phyloP scores from a whole-genome alignment of 148 eudicot species.

The Cornus suecica region DNA sequence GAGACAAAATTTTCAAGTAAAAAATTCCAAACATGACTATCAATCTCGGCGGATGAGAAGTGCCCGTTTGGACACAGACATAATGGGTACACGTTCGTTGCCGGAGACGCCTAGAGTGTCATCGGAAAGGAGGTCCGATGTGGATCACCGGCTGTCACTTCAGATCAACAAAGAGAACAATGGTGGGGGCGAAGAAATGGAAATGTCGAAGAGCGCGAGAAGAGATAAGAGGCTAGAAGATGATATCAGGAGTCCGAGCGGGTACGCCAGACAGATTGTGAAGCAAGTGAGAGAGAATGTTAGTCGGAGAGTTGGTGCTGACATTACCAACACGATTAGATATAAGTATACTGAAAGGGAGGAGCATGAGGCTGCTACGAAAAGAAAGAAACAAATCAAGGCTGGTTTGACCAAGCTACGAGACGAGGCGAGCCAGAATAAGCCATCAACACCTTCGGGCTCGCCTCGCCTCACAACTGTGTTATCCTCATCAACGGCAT shows the following conservation, averaged over 20 bases:
- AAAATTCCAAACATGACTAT: not conserved
- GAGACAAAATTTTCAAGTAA: not conserved
- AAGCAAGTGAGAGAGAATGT: constrained; percentile 68
- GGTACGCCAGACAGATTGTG: constrained; percentile 60
- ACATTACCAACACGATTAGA: constrained; percentile 56
- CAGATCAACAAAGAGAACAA: constrained; percentile 60
- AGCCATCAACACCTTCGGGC: constrained; percentile 11
- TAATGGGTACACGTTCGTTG: constrained; percentile 22
- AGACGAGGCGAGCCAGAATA: not conserved
- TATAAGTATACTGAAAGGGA: too few species aligned
- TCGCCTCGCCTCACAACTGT: constrained; percentile 10
- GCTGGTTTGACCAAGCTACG: not conserved
- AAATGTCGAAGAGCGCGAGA: constrained; percentile 9
- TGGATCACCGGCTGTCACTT: constrained; percentile 52
- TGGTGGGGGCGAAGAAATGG: constrained; percentile 26
- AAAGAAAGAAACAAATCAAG: constrained; percentile 36
- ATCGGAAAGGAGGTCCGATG: constrained; percentile 38
- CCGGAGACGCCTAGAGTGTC: constrained; percentile 49
- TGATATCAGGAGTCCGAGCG: constrained; percentile 43
- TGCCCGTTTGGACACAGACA: constrained; percentile 1
- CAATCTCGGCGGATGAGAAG: not conserved
- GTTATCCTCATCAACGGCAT: not conserved
- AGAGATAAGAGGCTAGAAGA: constrained; percentile 24
- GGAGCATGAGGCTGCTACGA: constrained; percentile 34
- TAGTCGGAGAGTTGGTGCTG: constrained; percentile 57